phyloP scores from a whole-genome alignment of 768 basidiomycete species.

The Mycena galericulata region DNA sequence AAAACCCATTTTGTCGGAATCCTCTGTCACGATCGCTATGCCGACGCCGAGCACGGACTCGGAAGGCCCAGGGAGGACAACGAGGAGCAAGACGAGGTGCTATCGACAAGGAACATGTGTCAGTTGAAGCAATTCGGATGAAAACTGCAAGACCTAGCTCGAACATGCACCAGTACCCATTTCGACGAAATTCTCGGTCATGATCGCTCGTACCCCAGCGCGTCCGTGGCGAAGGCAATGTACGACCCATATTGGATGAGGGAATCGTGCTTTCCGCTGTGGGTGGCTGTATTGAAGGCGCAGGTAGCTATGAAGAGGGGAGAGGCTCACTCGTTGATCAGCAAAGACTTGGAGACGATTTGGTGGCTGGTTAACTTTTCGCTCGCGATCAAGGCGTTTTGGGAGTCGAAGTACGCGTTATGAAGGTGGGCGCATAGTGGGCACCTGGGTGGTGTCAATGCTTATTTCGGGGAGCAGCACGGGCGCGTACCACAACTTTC shows the following conservation, averaged over 20 bases:
- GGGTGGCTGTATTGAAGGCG: neutral
- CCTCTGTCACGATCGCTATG: too few species aligned
- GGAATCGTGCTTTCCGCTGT: conserved; percentile 60
- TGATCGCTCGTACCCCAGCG: conserved; percentile 63
- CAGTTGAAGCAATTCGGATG: too few species aligned
- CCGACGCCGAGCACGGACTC: too few species aligned
- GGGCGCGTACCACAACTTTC: conserved; percentile 61
- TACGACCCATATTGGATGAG: conserved; percentile 56
- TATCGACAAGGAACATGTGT: too few species aligned
- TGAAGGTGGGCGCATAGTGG: conserved; percentile 58
- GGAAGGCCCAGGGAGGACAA: too few species aligned
- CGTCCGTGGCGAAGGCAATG: conserved; percentile 53
- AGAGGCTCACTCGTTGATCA: conserved; percentile 54
- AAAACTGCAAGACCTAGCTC: too few species aligned
- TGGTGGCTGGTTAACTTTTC: conserved; percentile 49
- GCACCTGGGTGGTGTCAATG: neutral
- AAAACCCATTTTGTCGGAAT: too few species aligned
- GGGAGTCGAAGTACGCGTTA: conserved; percentile 58
- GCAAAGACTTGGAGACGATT: conserved; percentile 53
- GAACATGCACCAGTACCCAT: too few species aligned
- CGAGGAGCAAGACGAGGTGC: too few species aligned
- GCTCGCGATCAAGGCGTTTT: conserved; percentile 52
- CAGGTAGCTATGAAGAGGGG: neutral
- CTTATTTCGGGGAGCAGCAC: neutral
- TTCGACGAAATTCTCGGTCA: too few species aligned